phyloP scores from a whole-genome alignment of 441 rosid species.

The Gossypium gossypioides region DNA sequence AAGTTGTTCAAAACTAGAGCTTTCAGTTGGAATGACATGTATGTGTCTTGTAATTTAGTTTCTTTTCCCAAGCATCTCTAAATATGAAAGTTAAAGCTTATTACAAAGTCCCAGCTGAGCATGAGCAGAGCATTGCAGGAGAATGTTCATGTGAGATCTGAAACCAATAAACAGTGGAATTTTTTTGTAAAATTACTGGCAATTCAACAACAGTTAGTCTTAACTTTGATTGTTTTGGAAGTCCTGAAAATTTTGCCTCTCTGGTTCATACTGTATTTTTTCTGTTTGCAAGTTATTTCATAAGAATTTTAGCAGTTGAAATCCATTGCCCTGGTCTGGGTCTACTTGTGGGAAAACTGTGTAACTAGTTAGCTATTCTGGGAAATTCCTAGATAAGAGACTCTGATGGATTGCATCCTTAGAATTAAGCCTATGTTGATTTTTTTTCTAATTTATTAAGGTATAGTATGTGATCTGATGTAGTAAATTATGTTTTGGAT shows the following conservation, averaged over 20 bases:
- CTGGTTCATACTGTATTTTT: background rate
- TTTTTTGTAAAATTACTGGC: background rate
- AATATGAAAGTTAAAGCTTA: background rate
- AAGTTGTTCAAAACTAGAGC: background rate
- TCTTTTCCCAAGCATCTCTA: background rate
- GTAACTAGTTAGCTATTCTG: background rate
- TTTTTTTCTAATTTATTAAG: background rate
- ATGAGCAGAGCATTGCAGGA: background rate
- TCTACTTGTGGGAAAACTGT: background rate
- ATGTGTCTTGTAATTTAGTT: background rate
- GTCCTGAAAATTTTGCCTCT: background rate
- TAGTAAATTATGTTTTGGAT: background rate
- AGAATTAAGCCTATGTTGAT: background rate
- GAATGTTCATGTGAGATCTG: background rate
- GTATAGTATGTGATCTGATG: background rate
- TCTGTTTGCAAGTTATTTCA: background rate
- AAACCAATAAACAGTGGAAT: background rate
- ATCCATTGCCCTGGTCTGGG: background rate
- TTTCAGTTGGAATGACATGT: background rate
- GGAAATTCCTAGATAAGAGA: background rate
- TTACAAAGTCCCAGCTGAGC: background rate
- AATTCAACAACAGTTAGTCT: background rate
- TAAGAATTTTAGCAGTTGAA: background rate
- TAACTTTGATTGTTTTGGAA: background rate
- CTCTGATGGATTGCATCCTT: background rate